Conservation (phyloP, 805 yeast species). For the Cyberlindnera lachancei region DNA sequence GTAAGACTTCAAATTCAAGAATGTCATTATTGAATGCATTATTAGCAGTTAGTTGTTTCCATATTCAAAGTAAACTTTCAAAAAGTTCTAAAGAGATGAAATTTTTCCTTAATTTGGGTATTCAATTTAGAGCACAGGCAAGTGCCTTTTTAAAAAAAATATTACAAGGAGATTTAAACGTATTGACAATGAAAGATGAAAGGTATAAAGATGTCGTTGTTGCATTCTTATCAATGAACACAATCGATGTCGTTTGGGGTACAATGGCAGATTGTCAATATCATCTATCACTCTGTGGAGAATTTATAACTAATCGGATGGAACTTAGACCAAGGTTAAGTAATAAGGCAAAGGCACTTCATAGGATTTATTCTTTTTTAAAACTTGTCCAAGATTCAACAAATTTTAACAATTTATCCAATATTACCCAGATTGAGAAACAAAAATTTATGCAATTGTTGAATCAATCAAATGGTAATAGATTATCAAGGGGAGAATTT, state of each 20-base stretch:
- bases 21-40: conserved; percentile 73
- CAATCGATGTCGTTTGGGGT: conserved; percentile 87
- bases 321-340: conserved; percentile 56
- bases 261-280: conserved; percentile 79
- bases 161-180: conserved; percentile 36
- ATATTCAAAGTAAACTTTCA: conserved; percentile 63
- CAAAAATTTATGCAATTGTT: conserved; percentile 8
- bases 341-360: conserved; percentile 69
- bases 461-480: conserved; percentile 15
- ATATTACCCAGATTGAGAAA: conserved; percentile 11
- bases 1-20: conserved; percentile 67
- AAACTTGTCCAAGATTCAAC: conserved; percentile 71
- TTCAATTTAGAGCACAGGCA: conserved; percentile 69
- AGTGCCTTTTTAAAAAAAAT: conserved; percentile 57
- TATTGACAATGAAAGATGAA: conserved; percentile 33
- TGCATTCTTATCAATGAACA: conserved; percentile 79
- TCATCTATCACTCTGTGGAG: conserved; percentile 71
- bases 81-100: conserved; percentile 62
- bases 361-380: conserved; percentile 68
- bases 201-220: conserved; percentile 80
- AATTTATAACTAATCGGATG: conserved; percentile 65
- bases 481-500: conserved; percentile 22
- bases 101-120: conserved; percentile 65
- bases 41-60: conserved; percentile 75
- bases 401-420: conserved; percentile 12